A percentile compares a stretch with the other conserved stretches of the same genome.
phyloP scores from a whole-genome alignment of 2,329 filamentous ascomycete species.

The Talaromyces marneffei region DNA sequence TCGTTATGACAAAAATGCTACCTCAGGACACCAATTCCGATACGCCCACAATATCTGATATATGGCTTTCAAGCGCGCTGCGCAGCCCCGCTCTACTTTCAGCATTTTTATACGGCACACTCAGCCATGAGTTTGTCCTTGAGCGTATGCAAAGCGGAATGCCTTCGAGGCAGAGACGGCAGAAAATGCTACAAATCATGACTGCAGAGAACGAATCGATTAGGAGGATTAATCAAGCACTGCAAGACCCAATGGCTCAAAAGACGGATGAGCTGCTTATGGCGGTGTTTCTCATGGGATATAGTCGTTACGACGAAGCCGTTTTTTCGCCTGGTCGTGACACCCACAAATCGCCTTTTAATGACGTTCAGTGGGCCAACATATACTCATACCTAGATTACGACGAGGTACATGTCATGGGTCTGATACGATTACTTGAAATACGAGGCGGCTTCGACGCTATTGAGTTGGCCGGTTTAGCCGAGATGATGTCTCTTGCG shows the following conservation, averaged over 20 bases:
- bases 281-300: slow-evolving; percentile 21
- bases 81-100: slow-evolving; percentile 13
- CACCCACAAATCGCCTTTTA: slow-evolving; percentile 19
- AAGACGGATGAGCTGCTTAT: slow-evolving; percentile 22
- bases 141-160: slow-evolving; percentile 12
- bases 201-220: slow-evolving; percentile 19
- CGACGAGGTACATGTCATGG: slow-evolving; percentile 21
- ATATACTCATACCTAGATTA: slow-evolving; percentile 21
- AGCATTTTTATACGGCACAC: slow-evolving; percentile 15
- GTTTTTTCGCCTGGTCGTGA: slow-evolving; percentile 14
- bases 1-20: slow-evolving; percentile 14
- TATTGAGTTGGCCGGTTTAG: slow-evolving; percentile 20
- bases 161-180: slow-evolving; percentile 10
- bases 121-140: slow-evolving; percentile 15
- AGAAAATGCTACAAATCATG: slow-evolving; percentile 15
- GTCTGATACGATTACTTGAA: slow-evolving; percentile 20
- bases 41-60: slow-evolving; percentile 7
- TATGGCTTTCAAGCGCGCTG: slow-evolving; percentile 12
- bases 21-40: neutral
- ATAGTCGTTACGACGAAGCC: slow-evolving; percentile 19
- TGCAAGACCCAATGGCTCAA: slow-evolving; percentile 16
- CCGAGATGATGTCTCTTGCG: slow-evolving; percentile 21
- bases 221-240: slow-evolving; percentile 20
- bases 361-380: slow-evolving; percentile 20
- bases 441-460: slow-evolving; percentile 21